A percentile compares a stretch with the other conserved stretches of the same genome.
Conservation (phyloP, 139 green algal genomes). For the Spirogloea muscicola region DNA sequence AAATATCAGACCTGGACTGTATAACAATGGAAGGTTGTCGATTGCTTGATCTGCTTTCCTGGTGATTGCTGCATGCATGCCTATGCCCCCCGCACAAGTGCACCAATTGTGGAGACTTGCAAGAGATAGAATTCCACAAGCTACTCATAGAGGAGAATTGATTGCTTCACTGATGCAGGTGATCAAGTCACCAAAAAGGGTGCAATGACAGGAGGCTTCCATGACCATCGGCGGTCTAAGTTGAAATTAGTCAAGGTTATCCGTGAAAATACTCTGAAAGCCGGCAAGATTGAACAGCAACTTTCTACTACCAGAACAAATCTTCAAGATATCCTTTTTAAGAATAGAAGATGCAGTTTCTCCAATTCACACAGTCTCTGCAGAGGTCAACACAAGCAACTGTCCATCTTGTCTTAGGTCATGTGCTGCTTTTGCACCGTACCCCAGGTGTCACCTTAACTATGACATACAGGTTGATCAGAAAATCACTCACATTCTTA, state of each 20-base stretch:
- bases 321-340: constrained; percentile 41
- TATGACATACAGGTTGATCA: constrained; percentile 55
- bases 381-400: too few species aligned
- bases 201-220: constrained; percentile 72
- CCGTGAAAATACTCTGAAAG: neutral
- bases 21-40: constrained; percentile 86
- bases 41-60: too few species aligned
- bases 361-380: constrained; percentile 1
- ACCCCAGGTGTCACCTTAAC: too few species aligned
- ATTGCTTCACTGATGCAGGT: too few species aligned
- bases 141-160: too few species aligned
- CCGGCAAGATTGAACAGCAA: constrained; percentile 20
- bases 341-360: too few species aligned
- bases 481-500: constrained; percentile 46
- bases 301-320: constrained; percentile 2
- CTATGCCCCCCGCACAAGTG: too few species aligned
- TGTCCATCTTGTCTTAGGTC: too few species aligned
- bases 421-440: too few species aligned
- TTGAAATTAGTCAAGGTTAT: constrained; percentile 55
- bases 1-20: constrained; percentile 64
- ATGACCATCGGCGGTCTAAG: constrained; percentile 55
- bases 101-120: too few species aligned
- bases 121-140: too few species aligned
- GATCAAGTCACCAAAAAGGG: constrained; percentile 71
- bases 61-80: too few species aligned